Evolutionary conservation across 1,139 yeast genomes (phyloP), one percentile per base, ranked within the genome.

Genomic region (Debaryomyces udenii): DNA sequence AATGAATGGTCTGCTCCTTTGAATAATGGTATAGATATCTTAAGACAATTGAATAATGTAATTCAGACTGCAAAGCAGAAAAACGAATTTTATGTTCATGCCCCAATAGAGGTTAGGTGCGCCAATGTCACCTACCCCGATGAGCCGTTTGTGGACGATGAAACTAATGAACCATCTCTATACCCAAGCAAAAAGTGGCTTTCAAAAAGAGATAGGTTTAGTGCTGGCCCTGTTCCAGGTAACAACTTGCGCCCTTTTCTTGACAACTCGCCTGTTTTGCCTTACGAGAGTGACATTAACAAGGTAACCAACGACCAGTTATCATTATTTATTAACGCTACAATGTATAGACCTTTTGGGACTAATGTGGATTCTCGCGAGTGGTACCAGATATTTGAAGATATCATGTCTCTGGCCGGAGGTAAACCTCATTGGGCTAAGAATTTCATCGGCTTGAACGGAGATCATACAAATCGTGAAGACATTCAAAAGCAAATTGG

Each of bases 341-440:
- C 98, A 3, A 87, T 93, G 83, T 93, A 91, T 64, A 78, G 98
- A 62, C 99, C 99, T 6, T 93, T 91, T 64, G 77, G 80, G 30
- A 76, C 79, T 41, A 78, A 84, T 54, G 83, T 90, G 4, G 83
- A 86, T 32, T 83, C 90, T 37, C 83, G 81, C 44, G 74, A 80
- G 49, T 93, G 98, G 96, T 93, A 78, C 64, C 77, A 78, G 39
- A 71, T 74, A n/a, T 93, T 93, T 62, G 99, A 93, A 63, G 76
- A 78, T 43, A 78, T 88, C 1, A 73, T 91, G 74, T 74, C 75
- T 40, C 80, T 78, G 27, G 91, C 86, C 16, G 91, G 87, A 30
- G 99, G 99, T 37, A 87, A 84, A 59, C 99, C 99, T 1, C 99
- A 93, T 61, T 93, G 99, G 99, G 99, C 99, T n/a, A 93, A 93